Conservation (phyloP, 192 early-diverging fungal species). For the Linnemannia schmuckeri region DNA sequence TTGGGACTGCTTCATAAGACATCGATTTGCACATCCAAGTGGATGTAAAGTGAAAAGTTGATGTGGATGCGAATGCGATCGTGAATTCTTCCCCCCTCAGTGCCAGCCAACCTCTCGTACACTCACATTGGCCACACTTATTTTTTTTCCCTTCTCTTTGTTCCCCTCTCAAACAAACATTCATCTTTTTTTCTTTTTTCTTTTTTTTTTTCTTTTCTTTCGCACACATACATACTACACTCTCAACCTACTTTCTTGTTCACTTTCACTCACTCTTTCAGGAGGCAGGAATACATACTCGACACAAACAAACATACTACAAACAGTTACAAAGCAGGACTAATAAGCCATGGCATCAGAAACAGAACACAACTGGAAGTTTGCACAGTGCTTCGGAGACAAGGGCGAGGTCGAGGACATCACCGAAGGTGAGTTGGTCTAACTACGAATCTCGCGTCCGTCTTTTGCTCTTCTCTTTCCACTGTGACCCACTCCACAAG, state of each 20-base stretch:
- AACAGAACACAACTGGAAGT: conserved; percentile 79
- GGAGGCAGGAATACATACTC: neutral
- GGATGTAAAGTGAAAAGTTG: neutral
- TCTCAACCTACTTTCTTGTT: neutral
- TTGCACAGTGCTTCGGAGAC: conserved; percentile 99
- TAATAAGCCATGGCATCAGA: conserved; percentile 47
- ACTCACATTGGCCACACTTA: neutral
- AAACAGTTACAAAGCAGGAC: conserved; percentile 6
- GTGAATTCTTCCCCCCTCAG: neutral
- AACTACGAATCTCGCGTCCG: neutral
- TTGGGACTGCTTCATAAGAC: neutral
- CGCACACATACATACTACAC: neutral
- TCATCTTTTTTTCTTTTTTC: neutral
- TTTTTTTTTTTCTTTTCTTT: neutral
- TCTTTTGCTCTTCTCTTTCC: neutral
- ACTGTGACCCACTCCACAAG: neutral
- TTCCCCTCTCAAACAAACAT: neutral
- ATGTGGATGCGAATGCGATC: neutral
- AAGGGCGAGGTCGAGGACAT: conserved; percentile 99
- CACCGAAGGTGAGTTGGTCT: conserved; percentile 88
- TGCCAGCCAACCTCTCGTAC: neutral
- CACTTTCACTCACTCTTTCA: neutral
- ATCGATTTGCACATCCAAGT: neutral
- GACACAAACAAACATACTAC: neutral
- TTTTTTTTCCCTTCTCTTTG: neutral